These are phyloP conservation scores for Penicillium sp. DNA, from an alignment of 2,329 filamentous ascomycete species.

Conservation along the genomic window DNA sequence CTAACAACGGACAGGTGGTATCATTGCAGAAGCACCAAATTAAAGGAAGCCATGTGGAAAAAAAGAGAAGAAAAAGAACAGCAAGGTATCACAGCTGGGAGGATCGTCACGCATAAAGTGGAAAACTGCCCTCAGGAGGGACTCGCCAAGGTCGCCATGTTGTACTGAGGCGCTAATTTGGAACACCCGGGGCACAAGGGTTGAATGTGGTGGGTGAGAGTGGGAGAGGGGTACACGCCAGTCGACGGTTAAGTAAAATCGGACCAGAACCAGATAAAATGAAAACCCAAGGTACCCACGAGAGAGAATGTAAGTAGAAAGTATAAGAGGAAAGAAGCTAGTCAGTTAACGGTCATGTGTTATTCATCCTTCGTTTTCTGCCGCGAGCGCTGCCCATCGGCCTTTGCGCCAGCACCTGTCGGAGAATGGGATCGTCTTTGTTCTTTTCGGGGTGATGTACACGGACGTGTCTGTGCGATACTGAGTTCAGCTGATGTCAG, in stretches of 20 bases:
- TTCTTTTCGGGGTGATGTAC: slow-evolving; percentile 88
- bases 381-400: slow-evolving; percentile 80
- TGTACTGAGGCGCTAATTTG: slow-evolving; percentile 7
- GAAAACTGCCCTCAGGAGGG: background rate
- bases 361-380: slow-evolving; percentile 60
- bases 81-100: slow-evolving; percentile 22
- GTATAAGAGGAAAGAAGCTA: background rate
- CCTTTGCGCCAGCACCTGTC: slow-evolving; percentile 80
- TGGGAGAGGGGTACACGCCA: slow-evolving; percentile 1
- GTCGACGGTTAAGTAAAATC: background rate
- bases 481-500: slow-evolving; percentile 6
- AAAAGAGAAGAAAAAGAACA: slow-evolving; percentile 1
- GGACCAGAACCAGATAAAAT: background rate
- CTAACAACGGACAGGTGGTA: slow-evolving; percentile 28
- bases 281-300: background rate
- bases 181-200: slow-evolving; percentile 3
- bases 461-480: slow-evolving; percentile 70
- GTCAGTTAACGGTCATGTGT: slow-evolving; percentile 3
- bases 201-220: background rate
- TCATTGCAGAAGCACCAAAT: slow-evolving; percentile 20
- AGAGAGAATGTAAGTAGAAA: background rate
- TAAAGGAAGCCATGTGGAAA: background rate
- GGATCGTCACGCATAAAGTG: slow-evolving; percentile 23
- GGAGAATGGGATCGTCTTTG: slow-evolving; percentile 76
- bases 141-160: background rate